These are phyloP conservation scores for Cercospora sp. DNA, from an alignment of 2,329 filamentous ascomycete genomes.

Conservation along the genomic window DNA sequence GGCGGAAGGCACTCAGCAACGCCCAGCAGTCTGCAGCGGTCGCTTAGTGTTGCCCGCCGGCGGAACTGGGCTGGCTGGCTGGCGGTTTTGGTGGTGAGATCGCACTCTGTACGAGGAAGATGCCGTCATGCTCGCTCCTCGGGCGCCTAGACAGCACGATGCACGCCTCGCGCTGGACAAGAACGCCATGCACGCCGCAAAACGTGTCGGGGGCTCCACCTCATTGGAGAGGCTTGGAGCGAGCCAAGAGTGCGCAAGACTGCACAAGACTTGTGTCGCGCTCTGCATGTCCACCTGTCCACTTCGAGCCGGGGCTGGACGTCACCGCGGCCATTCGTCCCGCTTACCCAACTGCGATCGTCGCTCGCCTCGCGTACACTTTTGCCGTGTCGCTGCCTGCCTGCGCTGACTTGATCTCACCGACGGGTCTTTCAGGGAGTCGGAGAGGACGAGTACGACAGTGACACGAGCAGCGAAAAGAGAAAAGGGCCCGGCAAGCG, in stretches of 20 bases:
- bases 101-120: constrained; percentile 12
- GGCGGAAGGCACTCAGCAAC: not conserved
- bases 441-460: not conserved
- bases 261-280: constrained; percentile 24
- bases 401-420: not conserved
- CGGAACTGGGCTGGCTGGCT: not conserved
- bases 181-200: constrained; percentile 14
- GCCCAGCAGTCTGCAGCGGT: not conserved
- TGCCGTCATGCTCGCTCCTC: constrained; percentile 12
- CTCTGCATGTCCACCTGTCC: constrained; percentile 10
- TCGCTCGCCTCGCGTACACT: not conserved
- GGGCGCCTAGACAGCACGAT: constrained; percentile 14
- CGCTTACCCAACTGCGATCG: constrained; percentile 22
- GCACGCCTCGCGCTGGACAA: not conserved
- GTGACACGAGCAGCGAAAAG: not conserved
- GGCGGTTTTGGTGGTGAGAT: constrained; percentile 6
- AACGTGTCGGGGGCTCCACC: constrained; percentile 22
- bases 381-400: not conserved
- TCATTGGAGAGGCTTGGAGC: constrained; percentile 14
- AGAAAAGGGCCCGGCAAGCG: not conserved
- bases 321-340: constrained; percentile 9
- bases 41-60: constrained; percentile 11
- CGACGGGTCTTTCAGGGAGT: not conserved
- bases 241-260: constrained; percentile 27
- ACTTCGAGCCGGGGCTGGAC: constrained; percentile 18